Conservation (phyloP, 441 rosid genomes). For the Raphanus hybrid region DNA sequence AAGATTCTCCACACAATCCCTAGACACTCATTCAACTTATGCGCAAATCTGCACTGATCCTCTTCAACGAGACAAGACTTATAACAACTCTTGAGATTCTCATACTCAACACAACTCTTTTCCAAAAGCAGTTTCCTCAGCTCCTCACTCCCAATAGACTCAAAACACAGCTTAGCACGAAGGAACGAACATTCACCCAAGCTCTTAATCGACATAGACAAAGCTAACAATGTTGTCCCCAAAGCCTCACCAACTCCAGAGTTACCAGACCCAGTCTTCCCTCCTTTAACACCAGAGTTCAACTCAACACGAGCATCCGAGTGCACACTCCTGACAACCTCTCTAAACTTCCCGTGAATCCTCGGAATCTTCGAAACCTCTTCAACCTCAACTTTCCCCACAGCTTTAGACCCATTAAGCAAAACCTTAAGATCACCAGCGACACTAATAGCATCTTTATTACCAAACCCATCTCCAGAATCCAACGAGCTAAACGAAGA, state of each 20-base stretch:
- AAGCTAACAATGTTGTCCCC: conserved; percentile 44
- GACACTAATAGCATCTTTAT: conserved; percentile 71
- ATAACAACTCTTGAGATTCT: conserved; percentile 43
- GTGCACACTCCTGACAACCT: conserved; percentile 60
- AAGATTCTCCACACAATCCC: conserved; percentile 67
- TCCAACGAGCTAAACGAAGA: conserved; percentile 59
- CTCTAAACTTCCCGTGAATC: conserved; percentile 69
- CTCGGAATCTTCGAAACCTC: conserved; percentile 56
- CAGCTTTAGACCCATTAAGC: conserved; percentile 75
- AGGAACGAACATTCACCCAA: conserved; percentile 62
- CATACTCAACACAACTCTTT: conserved; percentile 37
- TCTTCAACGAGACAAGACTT: conserved; percentile 47
- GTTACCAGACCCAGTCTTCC: conserved; percentile 46
- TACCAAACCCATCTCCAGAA: conserved; percentile 72
- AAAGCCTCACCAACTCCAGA: conserved; percentile 38
- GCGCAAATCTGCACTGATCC: conserved; percentile 58
- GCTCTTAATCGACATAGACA: conserved; percentile 49
- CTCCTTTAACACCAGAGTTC: conserved; percentile 57
- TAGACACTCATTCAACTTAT: conserved; percentile 51
- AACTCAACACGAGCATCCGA: conserved; percentile 52
- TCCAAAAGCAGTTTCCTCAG: conserved; percentile 50
- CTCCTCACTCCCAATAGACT: conserved; percentile 45
- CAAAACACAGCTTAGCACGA: conserved; percentile 53
- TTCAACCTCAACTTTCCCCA: conserved; percentile 48
- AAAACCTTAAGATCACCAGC: conserved; percentile 79